These are phyloP conservation scores for Wallacemonas collosoma DNA, from an alignment of 208 protist genomes.

Conservation along the genomic window DNA sequence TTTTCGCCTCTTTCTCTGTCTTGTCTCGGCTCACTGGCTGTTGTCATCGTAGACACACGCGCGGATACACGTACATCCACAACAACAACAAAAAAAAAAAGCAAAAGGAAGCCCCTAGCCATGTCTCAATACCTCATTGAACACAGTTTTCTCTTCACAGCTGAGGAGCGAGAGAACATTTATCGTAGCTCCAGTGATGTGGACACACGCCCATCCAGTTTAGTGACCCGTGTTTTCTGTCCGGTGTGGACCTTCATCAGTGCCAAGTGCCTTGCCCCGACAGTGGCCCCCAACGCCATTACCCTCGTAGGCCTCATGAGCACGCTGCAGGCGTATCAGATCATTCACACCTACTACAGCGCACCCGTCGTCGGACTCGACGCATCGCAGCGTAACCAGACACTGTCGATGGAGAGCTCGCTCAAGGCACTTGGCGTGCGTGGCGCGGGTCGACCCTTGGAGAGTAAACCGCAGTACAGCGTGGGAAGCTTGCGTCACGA, in stretches of 20 bases:
- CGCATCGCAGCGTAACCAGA: conserved; percentile 18
- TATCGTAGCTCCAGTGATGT: conserved; percentile 65
- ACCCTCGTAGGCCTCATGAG: conserved; percentile 80
- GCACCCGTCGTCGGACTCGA: background rate
- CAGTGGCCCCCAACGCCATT: conserved; percentile 92
- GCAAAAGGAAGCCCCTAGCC: too few relatives aligned
- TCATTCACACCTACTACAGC: conserved; percentile 76
- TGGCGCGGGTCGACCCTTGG: conserved; percentile 40
- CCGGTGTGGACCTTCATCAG: conserved; percentile 72
- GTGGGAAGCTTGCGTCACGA: conserved; percentile 21
- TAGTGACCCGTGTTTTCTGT: conserved; percentile 72
- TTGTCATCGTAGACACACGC: background rate
- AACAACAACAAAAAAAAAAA: too few relatives aligned
- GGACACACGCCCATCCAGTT: conserved; percentile 71
- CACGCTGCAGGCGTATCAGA: conserved; percentile 85
- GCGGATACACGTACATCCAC: too few relatives aligned
- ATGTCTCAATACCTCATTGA: conserved; percentile 65
- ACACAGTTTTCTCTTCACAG: conserved; percentile 83
- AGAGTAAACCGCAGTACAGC: conserved; percentile 16
- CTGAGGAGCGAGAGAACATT: conserved; percentile 69
- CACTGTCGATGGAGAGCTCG: conserved; percentile 29
- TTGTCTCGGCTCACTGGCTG: background rate
- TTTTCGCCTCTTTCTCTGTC: conserved; percentile 6
- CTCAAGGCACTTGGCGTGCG: conserved; percentile 45
- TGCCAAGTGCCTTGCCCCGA: conserved; percentile 58